A percentile compares a stretch with the other conserved stretches of the same genome.
Evolutionary conservation across 108 stramenopile genomes (phyloP).

Genomic region (Asterionellopsis glacialis): DNA sequence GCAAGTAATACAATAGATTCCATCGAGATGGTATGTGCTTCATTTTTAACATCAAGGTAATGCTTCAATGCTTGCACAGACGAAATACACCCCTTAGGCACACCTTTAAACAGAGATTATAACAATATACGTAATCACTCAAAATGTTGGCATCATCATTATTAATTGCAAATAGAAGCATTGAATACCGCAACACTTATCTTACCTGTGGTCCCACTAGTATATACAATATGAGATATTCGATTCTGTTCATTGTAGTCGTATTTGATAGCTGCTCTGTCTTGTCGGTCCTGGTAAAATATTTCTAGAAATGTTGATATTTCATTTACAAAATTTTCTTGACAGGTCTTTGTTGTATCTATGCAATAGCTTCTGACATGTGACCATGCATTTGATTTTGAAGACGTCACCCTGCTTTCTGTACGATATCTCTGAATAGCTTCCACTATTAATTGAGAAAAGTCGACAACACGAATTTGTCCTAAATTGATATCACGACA

Average conservation of each 20-base stretch:
- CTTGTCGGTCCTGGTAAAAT: no score
- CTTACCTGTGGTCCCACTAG: conserved; percentile 91
- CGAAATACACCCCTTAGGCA: conserved; percentile 88
- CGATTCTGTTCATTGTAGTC: conserved; percentile 1
- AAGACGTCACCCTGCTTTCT: neutral
- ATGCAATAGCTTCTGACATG: no score
- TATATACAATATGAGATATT: conserved; percentile 87
- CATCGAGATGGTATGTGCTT: conserved; percentile 36
- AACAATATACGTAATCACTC: no score
- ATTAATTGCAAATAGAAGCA: no score
- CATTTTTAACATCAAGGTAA: conserved; percentile 66
- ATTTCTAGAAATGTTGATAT: no score
- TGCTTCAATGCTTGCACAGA: conserved; percentile 53
- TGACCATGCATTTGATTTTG: no score
- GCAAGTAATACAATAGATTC: conserved; percentile 65
- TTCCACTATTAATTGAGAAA: neutral
- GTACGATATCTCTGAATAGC: neutral
- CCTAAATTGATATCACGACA: neutral
- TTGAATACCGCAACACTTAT: no score
- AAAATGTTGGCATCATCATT: no score
- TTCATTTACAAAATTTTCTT: no score
- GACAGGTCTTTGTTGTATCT: no score
- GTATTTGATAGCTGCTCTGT: neutral
- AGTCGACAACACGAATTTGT: neutral
- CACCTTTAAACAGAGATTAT: neutral